A percentile compares a stretch with the other conserved stretches of the same genome.
These are phyloP conservation scores for Zygotorulaspora chibaensis DNA, from an alignment of 805 yeast genomes.

Conservation along the genomic window DNA sequence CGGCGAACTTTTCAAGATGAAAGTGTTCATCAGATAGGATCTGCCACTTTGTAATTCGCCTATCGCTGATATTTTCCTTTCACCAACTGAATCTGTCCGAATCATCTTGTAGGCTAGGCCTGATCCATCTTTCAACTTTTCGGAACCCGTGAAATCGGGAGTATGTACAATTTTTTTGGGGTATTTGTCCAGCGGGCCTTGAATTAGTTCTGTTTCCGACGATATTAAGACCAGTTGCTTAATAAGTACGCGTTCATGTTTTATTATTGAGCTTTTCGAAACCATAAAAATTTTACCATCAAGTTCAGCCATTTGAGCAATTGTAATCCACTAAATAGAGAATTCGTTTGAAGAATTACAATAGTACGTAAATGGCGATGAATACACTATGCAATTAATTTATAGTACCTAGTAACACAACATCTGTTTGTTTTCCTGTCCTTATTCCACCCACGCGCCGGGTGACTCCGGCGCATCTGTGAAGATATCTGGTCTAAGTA, in stretches of 20 bases:
- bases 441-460: no score
- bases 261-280: slow-evolving; percentile 4
- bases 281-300: slow-evolving; percentile 9
- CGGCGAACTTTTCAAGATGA: slow-evolving; percentile 35
- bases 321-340: not conserved
- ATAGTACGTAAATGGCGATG: not conserved
- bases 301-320: slow-evolving; percentile 4
- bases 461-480: no score
- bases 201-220: slow-evolving; percentile 18
- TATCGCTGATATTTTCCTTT: slow-evolving; percentile 38
- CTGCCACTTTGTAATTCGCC: slow-evolving; percentile 41
- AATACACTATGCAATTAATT: not conserved
- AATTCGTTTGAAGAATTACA: not conserved
- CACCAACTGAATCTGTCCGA: slow-evolving; percentile 43
- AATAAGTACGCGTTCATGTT: slow-evolving; percentile 25
- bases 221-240: slow-evolving; percentile 22
- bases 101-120: slow-evolving; percentile 16
- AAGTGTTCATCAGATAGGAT: slow-evolving; percentile 38
- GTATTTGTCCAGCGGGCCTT: slow-evolving; percentile 19
- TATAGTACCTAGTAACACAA: no score
- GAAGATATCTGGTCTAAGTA: no score
- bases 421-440: no score
- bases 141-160: slow-evolving; percentile 19
- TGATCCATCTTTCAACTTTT: slow-evolving; percentile 5
- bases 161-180: slow-evolving; percentile 21